Evolutionary conservation across 352 stramenopile genomes (phyloP).

Genomic region (Pythium diclinum): DNA sequence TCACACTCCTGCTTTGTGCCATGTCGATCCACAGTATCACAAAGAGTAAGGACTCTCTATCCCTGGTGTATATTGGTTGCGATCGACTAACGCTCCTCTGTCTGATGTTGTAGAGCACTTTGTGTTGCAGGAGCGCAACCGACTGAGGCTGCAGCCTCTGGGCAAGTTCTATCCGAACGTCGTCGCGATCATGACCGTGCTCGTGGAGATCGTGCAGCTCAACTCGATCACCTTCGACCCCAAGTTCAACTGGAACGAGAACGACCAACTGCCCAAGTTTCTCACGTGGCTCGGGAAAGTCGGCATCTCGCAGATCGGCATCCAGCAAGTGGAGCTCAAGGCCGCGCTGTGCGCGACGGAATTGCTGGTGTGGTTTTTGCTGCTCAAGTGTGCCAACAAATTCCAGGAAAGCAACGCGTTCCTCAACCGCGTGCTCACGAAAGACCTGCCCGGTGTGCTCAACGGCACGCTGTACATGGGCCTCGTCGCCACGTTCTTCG

Average conservation of each 20-base stretch:
- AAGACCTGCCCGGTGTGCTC: slow-evolving; percentile 48
- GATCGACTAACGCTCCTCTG: neutral
- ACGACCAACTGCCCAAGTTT: slow-evolving; percentile 42
- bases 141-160: slow-evolving; percentile 43
- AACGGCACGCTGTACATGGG: slow-evolving; percentile 60
- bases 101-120: slow-evolving; percentile 39
- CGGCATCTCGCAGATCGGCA: slow-evolving; percentile 41
- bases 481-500: slow-evolving; percentile 59
- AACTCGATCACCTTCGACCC: slow-evolving; percentile 58
- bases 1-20: slow-evolving; percentile 34
- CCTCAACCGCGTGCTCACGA: slow-evolving; percentile 52
- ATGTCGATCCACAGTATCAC: slow-evolving; percentile 41
- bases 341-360: slow-evolving; percentile 27
- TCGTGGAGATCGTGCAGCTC: slow-evolving; percentile 55
- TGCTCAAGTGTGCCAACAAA: slow-evolving; percentile 70
- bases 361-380: slow-evolving; percentile 41
- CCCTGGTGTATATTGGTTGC: neutral
- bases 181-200: slow-evolving; percentile 37
- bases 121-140: slow-evolving; percentile 48
- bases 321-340: slow-evolving; percentile 41
- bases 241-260: slow-evolving; percentile 47
- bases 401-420: slow-evolving; percentile 55
- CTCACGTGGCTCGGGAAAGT: slow-evolving; percentile 37
- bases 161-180: slow-evolving; percentile 52
- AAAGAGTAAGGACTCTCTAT: slow-evolving; percentile 27